Evolutionary conservation across 2,329 filamentous ascomycete genomes (phyloP).

Genomic region (Ustulina deusta): DNA sequence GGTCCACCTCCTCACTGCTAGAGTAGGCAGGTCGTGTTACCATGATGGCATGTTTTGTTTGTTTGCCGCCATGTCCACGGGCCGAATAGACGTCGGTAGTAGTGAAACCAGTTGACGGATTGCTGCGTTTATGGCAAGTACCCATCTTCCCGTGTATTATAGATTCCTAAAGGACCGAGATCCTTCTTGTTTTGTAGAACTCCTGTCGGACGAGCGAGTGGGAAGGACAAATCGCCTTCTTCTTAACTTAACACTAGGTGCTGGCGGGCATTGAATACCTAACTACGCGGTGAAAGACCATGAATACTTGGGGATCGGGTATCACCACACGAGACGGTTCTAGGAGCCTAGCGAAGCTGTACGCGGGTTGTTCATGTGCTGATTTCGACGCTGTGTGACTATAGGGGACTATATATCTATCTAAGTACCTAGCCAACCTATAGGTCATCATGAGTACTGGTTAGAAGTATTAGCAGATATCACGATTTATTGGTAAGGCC

Average conservation of each 20-base stretch:
- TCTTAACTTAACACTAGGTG: background rate
- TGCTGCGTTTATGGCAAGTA: background rate
- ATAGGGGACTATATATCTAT: no score
- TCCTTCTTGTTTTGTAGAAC: background rate
- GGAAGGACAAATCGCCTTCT: background rate
- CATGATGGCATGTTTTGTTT: background rate
- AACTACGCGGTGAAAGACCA: background rate
- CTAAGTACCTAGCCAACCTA: no score
- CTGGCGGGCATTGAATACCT: background rate
- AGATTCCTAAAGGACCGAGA: background rate
- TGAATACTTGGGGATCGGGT: no score
- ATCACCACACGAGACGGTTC: background rate
- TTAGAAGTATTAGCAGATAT: no score
- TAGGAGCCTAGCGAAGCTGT: background rate
- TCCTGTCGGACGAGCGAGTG: background rate
- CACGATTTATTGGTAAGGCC: no score
- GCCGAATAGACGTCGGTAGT: background rate
- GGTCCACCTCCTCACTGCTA: background rate
- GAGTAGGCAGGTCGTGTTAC: background rate
- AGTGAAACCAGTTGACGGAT: background rate
- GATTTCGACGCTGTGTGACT: no score
- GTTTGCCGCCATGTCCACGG: background rate
- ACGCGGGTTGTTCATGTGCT: no score
- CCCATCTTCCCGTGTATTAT: no score
- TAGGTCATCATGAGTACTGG: no score